Percentiles rank a stretch among this genome's conserved stretches.
These are phyloP conservation scores for Sanghuangporus baumii DNA, from an alignment of 1,284 basidiomycete species.

Conservation along the genomic window DNA sequence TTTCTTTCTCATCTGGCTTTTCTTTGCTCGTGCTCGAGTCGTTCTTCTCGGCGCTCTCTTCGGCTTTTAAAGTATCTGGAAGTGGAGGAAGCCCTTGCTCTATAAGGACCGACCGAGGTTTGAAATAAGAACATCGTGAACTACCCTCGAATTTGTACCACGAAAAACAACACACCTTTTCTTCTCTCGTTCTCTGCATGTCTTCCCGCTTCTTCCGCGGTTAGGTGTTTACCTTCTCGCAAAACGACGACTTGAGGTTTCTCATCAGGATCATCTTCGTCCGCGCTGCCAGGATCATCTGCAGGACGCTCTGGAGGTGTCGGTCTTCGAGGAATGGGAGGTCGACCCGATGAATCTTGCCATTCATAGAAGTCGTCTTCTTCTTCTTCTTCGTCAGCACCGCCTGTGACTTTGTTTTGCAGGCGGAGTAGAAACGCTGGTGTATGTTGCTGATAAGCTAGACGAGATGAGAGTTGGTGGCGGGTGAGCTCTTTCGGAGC, in stretches of 20 bases:
- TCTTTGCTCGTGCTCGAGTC: conserved; percentile 1
- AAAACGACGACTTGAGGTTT: conserved; percentile 82
- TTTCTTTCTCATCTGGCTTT: conserved; percentile 10
- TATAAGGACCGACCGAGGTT: conserved; percentile 21
- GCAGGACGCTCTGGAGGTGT: conserved; percentile 52
- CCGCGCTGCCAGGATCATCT: conserved; percentile 67
- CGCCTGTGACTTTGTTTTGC: conserved; percentile 51
- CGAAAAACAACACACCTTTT: conserved; percentile 48
- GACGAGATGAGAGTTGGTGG: conserved; percentile 57
- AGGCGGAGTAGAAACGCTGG: conserved; percentile 58
- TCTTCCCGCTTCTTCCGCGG: conserved; percentile 66
- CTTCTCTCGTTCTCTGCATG: conserved; percentile 75
- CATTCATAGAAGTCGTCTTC: conserved; percentile 30
- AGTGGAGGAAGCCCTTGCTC: conserved; percentile 48
- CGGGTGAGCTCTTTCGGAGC: conserved; percentile 58
- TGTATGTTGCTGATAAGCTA: conserved; percentile 48
- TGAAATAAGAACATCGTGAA: background rate
- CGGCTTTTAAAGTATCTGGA: conserved; percentile 11
- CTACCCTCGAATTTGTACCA: background rate
- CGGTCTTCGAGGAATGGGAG: conserved; percentile 69
- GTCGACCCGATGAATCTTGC: conserved; percentile 58
- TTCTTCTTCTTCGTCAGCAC: conserved; percentile 38
- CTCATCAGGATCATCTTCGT: conserved; percentile 75
- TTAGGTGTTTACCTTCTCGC: conserved; percentile 79
- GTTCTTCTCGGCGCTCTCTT: conserved; percentile 19